Conservation (phyloP, 768 basidiomycete species). For the Flagelloscypha sp. region DNA sequence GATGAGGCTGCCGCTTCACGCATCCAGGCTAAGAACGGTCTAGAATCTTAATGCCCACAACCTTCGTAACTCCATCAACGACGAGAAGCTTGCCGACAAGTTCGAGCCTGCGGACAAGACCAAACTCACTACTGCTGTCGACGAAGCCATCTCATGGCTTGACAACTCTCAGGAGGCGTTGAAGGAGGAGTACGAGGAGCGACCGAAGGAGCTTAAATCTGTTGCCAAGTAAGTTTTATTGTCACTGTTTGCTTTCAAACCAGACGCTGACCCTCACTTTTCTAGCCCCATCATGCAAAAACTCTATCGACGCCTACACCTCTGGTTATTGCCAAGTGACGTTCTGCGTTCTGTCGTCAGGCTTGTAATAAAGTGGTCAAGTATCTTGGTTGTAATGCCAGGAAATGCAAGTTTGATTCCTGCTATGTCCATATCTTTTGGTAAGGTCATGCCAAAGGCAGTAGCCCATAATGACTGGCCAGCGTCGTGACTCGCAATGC, state of each 20-base stretch:
- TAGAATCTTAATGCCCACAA: slow-evolving; percentile 96
- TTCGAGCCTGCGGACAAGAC: slow-evolving; percentile 66
- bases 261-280: neutral
- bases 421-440: too few species aligned
- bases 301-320: too few species aligned
- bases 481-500: too few species aligned
- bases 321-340: too few species aligned
- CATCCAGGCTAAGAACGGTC: slow-evolving; percentile 80
- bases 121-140: slow-evolving; percentile 46
- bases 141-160: slow-evolving; percentile 52
- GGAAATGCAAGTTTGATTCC: too few species aligned
- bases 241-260: neutral
- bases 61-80: slow-evolving; percentile 80
- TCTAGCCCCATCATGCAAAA: slow-evolving; percentile 52
- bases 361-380: too few species aligned
- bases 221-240: slow-evolving; percentile 45
- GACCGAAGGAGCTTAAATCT: slow-evolving; percentile 60
- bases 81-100: slow-evolving; percentile 83
- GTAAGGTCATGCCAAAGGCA: too few species aligned
- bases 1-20: slow-evolving; percentile 81
- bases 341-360: too few species aligned
- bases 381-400: too few species aligned
- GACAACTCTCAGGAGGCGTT: slow-evolving; percentile 55
- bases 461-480: too few species aligned
- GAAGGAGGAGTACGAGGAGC: slow-evolving; percentile 61